Evolutionary conservation across 345 rosid genomes (phyloP).

Genomic region (Rhodamnia argentea): DNA sequence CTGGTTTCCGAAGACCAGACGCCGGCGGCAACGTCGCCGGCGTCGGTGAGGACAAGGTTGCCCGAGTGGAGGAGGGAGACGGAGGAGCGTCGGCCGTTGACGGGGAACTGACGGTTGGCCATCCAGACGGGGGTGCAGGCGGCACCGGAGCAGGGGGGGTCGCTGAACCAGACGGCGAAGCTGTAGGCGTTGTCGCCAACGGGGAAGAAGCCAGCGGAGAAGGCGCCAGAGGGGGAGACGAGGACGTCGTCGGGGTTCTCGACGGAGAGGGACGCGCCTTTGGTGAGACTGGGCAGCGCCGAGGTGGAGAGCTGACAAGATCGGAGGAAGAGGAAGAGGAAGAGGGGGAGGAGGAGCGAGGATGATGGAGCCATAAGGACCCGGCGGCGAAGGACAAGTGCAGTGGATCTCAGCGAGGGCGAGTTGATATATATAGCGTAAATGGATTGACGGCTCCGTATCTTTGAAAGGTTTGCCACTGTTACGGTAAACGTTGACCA

Average conservation of each 20-base stretch:
- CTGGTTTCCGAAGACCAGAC: slow-evolving; percentile 10
- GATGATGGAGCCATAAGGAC: neutral
- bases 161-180: slow-evolving; percentile 24
- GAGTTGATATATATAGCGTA: too few relatives aligned
- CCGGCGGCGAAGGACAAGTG: neutral
- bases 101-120: slow-evolving; percentile 30
- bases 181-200: slow-evolving; percentile 16
- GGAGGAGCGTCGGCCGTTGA: slow-evolving; percentile 26
- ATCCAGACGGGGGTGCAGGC: slow-evolving; percentile 20
- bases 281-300: neutral
- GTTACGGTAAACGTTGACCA: too few relatives aligned
- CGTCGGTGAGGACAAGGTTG: slow-evolving; percentile 14
- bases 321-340: neutral
- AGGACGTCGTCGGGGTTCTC: slow-evolving; percentile 8
- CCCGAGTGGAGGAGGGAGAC: slow-evolving; percentile 7
- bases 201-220: slow-evolving; percentile 22
- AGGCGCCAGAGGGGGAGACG: slow-evolving; percentile 7
- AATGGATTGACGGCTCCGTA: neutral
- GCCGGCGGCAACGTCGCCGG: neutral
- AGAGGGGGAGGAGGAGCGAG: neutral
- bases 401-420: neutral
- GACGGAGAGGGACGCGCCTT: slow-evolving; percentile 12
- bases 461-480: neutral
- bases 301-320: neutral
- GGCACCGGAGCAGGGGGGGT: neutral